A percentile compares a stretch with the other conserved stretches of the same genome.
phyloP scores from a whole-genome alignment of 768 basidiomycete genomes.

The Serendipita vermifera region DNA sequence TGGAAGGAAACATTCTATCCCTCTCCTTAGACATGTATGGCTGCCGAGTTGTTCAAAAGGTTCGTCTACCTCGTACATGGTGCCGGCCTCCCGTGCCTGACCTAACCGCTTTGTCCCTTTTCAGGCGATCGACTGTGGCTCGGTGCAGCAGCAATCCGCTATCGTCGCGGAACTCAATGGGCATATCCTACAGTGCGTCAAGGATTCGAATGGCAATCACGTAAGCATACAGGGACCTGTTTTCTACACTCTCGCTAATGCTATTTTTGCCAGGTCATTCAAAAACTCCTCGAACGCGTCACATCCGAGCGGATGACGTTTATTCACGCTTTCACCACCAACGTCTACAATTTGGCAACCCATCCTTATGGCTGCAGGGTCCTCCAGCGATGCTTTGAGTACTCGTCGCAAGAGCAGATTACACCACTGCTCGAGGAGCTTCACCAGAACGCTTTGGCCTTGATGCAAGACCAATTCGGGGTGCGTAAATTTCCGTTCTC shows the following conservation, averaged over 20 bases:
- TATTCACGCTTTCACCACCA: conserved; percentile 59
- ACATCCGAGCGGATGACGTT: conserved; percentile 66
- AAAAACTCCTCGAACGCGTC: conserved; percentile 77
- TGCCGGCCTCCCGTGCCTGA: conserved; percentile 7
- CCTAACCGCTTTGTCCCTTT: conserved; percentile 14
- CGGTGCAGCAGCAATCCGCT: conserved; percentile 62
- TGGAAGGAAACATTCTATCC: conserved; percentile 65
- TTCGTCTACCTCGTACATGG: conserved; percentile 21
- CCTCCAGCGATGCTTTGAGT: conserved; percentile 82
- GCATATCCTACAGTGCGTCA: conserved; percentile 72
- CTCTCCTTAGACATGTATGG: conserved; percentile 90
- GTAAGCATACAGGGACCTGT: no score
- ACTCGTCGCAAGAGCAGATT: conserved; percentile 54
- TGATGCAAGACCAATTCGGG: conserved; percentile 89
- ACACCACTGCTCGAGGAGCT: conserved; percentile 71
- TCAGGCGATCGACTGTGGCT: conserved; percentile 79
- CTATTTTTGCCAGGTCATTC: no score
- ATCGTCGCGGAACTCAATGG: conserved; percentile 72
- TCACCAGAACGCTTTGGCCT: conserved; percentile 47
- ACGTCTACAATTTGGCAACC: conserved; percentile 66
- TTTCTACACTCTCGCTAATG: no score
- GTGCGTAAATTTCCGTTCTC: conserved; percentile 30
- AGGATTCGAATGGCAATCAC: conserved; percentile 89
- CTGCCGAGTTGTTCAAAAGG: conserved; percentile 92
- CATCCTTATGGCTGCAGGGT: conserved; percentile 94